A percentile compares a stretch with the other conserved stretches of the same genome.
Conservation (phyloP, 2,329 filamentous ascomycete genomes). For the Sclerotinia nivalis region DNA sequence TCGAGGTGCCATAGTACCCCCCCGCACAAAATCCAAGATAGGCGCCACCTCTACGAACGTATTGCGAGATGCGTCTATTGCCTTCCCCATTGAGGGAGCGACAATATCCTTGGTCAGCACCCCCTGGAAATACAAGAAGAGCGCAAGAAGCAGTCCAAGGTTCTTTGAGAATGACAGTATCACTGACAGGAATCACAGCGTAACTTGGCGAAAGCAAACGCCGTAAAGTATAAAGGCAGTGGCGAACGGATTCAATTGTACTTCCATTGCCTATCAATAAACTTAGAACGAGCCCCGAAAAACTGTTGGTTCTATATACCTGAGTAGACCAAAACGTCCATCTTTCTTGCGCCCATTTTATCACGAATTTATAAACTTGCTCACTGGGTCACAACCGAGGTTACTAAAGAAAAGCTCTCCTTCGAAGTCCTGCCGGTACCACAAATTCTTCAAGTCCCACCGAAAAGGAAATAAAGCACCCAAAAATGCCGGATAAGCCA, state of each 20-base stretch:
- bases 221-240: slow-evolving; percentile 84
- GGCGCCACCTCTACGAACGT: slow-evolving; percentile 78
- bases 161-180: slow-evolving; percentile 79
- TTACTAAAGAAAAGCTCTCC: not conserved
- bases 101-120: slow-evolving; percentile 92
- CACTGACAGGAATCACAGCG: slow-evolving; percentile 83
- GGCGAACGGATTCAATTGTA: slow-evolving; percentile 83
- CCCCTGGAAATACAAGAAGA: slow-evolving; percentile 87
- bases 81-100: slow-evolving; percentile 82
- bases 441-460: slow-evolving; percentile 14
- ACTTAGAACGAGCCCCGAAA: slow-evolving; percentile 8
- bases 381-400: slow-evolving; percentile 33
- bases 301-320: slow-evolving; percentile 52
- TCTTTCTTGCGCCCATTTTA: slow-evolving; percentile 63
- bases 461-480: slow-evolving; percentile 22
- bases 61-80: slow-evolving; percentile 81
- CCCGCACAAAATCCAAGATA: slow-evolving; percentile 95
- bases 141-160: slow-evolving; percentile 88
- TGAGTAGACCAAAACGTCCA: slow-evolving; percentile 93
- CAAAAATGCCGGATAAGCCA: slow-evolving; percentile 39
- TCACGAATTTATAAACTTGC: not conserved
- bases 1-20: slow-evolving; percentile 80
- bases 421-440: not conserved
- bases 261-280: slow-evolving; percentile 69
- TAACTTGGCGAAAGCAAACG: slow-evolving; percentile 87